Percentiles rank a stretch among this genome's conserved stretches.
phyloP scores from a whole-genome alignment of 768 basidiomycete species.

The Suillus americanus region DNA sequence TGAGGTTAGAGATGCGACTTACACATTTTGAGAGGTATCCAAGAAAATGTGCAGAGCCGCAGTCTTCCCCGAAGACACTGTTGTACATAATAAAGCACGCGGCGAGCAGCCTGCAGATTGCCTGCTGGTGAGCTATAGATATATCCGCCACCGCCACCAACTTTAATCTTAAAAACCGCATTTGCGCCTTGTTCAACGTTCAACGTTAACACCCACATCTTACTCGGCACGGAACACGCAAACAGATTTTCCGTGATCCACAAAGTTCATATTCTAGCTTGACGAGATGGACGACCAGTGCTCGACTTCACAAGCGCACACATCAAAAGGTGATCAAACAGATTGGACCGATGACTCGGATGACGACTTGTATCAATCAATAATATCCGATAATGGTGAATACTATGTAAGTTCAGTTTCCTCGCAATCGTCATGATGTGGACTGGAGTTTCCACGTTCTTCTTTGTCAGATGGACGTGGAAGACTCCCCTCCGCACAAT shows the following conservation, averaged over 20 bases:
- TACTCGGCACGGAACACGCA: not conserved
- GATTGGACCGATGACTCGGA: not conserved
- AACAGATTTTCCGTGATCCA: not conserved
- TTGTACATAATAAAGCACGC: not conserved
- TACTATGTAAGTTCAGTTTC: not conserved
- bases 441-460: not conserved
- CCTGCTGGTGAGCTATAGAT: not conserved
- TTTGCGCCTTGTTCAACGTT: not conserved
- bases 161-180: not conserved
- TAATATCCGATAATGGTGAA: not conserved
- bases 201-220: not conserved
- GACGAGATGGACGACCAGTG: not conserved
- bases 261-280: not conserved
- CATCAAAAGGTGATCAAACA: not conserved
- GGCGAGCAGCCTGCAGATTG: not conserved
- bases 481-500: constrained; percentile 3
- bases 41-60: not conserved
- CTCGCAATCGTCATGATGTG: not conserved
- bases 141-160: not conserved
- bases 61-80: no score
- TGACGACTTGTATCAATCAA: not conserved
- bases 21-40: not conserved
- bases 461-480: constrained; percentile 22
- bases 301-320: not conserved
- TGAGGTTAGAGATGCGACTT: not conserved